Base-by-base conservation (phyloP, 108 stramenopile genomes). In the Cyclotella choctawhatcheeana region DNA sequence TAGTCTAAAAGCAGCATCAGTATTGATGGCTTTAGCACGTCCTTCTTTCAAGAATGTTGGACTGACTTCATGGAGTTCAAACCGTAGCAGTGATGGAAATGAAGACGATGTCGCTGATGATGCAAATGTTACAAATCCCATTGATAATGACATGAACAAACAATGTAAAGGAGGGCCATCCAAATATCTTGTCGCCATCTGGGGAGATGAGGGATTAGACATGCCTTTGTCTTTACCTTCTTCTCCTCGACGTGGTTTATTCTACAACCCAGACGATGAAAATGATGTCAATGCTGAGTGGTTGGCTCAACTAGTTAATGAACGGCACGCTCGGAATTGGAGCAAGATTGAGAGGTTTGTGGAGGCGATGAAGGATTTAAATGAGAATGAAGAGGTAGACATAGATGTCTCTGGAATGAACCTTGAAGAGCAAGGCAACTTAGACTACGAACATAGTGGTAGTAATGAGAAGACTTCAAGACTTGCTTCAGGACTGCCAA, bases 201-300 rank as follows among this genome's bases (percentile, higher is more conserved):
- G 90, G 93, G 91, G 95, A 18, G 95, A 96, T 67, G 95, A 96
- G 77, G 90, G 89, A 26, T 77, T 96, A n/a, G 95, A 96, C 50
- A 92, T 93, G 91, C 95, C 95, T 17, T 58, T 96, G 10, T 81
- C 77, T 0, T 31, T 64, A 37, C 76, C 70, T 12, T 45, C 64
- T 0, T 54, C 78, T 60, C 78, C 78, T 37, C 30, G 45, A 30
- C 12, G 29, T 12, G 75, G 80, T 31, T 30, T 75, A n/a, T 76
- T 64, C 69, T 76, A 76, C 52, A 56, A 76, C 50, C 29, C 55
- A 32, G 59, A 71, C 20, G 40, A 56, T 44, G 61, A 43, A 22
- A 52, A n/a, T 21, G 35, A 29, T n/a, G 73, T 31, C 2, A 77
- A 70, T 66, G 84, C 72, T 4, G 74, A 72, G 61, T 93, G 92